Evolutionary conservation across 2,329 filamentous ascomycete genomes (phyloP), one percentile per base, ranked within the genome.

Genomic region (Alternaria sp.): DNA sequence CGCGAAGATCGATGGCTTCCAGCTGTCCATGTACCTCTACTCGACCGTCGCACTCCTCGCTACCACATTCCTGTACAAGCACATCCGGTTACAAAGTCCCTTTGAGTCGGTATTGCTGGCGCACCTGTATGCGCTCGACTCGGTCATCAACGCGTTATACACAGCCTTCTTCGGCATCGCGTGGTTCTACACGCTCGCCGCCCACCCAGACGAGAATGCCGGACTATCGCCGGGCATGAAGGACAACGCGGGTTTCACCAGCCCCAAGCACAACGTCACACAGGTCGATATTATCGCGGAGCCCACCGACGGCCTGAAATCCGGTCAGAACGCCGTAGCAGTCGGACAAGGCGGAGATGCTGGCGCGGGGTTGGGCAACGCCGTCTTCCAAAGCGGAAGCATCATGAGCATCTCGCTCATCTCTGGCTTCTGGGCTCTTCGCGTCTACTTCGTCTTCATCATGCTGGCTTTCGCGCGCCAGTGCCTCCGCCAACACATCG

Each of bases 1-100:
- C 77, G 93, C 92, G 80, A 85, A 90, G 71, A 88, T 97, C 66
- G 94, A 93, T 57, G 85, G 89, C 28, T 86, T 96, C 23, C 95
- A 97, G 81, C 86, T 97, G 61, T 92, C 91, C 61, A 96, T 96
- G 86, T 97, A 97, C 85, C 86, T 97, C 52, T 97, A 97, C 85
- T 96, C 92, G 25, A 86, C 96, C 65, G 72, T 88, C 66, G 87
- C 91, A 26, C 88, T 97, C 67, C 83, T 86, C 67, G 81, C 91
- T 49, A 87, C 92, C 69, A 85, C 87, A 55, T 87, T 89, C 73
- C 89, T 97, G 51, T 87, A 92, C 73, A 91, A 91, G 52, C 91
- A 96, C 77, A 92, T 97, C 77, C 90, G 92, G 67, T 87, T 88
- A 72, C 91, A 93, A 74, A 90, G 87, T 28, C 91, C 93, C 1